These are phyloP conservation scores for Hordeum marinum DNA, from an alignment of 176 grass and related monocot species.

Conservation along the genomic window DNA sequence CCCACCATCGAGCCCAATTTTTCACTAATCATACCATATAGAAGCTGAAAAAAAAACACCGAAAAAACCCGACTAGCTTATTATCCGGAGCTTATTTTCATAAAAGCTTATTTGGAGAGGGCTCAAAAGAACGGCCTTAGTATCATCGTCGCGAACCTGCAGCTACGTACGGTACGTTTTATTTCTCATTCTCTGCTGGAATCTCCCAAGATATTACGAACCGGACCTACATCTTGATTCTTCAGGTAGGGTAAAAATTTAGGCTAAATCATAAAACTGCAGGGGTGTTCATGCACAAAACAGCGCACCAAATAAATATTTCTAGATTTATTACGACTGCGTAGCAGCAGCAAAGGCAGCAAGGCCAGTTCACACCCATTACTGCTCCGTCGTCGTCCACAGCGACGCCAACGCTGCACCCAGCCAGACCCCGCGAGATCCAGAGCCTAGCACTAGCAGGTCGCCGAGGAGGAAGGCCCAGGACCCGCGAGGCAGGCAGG, in stretches of 20 bases:
- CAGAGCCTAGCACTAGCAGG: neutral
- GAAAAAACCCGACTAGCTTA: too few relatives aligned
- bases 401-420: neutral
- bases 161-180: too few relatives aligned
- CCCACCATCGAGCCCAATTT: too few relatives aligned
- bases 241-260: neutral
- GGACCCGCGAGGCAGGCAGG: neutral
- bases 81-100: too few relatives aligned
- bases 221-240: neutral
- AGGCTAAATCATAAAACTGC: neutral
- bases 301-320: neutral
- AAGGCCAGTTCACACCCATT: neutral
- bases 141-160: too few relatives aligned
- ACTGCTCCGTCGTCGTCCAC: conserved; percentile 4
- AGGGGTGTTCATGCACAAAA: neutral
- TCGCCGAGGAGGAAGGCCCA: neutral
- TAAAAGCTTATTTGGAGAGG: too few relatives aligned
- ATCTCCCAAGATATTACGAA: too few relatives aligned
- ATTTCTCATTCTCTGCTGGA: too few relatives aligned
- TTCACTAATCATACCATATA: too few relatives aligned
- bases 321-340: neutral
- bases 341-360: neutral
- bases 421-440: conserved; percentile 11
- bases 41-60: too few relatives aligned
- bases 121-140: too few relatives aligned